Evolutionary conservation across 441 rosid genomes (phyloP).

Genomic region (Pelargonium myrrhifolium): DNA sequence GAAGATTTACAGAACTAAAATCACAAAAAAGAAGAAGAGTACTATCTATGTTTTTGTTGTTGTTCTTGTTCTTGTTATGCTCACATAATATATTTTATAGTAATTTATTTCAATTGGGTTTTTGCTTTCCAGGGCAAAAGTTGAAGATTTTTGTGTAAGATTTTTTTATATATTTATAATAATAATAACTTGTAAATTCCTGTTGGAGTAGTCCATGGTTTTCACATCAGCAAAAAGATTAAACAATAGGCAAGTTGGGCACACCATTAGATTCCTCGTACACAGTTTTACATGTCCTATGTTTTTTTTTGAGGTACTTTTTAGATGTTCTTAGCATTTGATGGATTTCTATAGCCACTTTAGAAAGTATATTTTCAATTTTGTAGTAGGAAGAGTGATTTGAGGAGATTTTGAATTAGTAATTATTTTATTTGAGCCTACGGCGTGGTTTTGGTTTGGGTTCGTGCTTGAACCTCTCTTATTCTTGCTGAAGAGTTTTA

Average conservation of each 20-base stretch:
- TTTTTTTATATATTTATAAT: background rate
- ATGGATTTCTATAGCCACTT: background rate
- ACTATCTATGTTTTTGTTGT: background rate
- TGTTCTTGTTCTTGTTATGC: background rate
- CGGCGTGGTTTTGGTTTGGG: constrained; percentile 16
- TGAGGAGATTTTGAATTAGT: background rate
- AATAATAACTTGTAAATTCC: background rate
- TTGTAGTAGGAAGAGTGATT: background rate
- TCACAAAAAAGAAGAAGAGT: background rate
- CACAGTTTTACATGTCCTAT: no score
- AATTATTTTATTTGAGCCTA: background rate
- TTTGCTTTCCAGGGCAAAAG: background rate
- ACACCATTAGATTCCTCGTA: background rate
- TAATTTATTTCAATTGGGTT: background rate
- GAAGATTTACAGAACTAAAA: background rate
- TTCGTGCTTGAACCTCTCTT: no score
- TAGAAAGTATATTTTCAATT: background rate
- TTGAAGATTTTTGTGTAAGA: background rate
- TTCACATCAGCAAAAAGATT: background rate
- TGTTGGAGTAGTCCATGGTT: background rate
- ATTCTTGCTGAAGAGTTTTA: no score
- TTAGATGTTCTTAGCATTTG: background rate
- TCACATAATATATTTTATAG: background rate
- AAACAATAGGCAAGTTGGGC: background rate
- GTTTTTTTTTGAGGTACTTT: background rate